Evolutionary conservation across 2,329 filamentous ascomycete species (phyloP), one percentile per base, ranked within the genome.

Genomic region (Arachnomyces sp.): DNA sequence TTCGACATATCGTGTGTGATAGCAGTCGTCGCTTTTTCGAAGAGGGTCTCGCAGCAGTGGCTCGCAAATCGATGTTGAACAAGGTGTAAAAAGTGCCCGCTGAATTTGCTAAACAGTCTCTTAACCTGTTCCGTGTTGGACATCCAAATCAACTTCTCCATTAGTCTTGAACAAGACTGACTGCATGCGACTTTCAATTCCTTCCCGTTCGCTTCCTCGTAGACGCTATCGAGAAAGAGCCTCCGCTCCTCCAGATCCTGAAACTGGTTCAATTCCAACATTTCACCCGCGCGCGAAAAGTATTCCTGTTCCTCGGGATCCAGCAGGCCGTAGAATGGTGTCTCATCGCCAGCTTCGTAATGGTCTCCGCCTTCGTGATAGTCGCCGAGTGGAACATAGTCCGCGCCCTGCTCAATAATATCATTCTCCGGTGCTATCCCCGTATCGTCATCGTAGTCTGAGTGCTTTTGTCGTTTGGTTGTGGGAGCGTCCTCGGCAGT

Each of bases 31-130:
- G 85, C 83, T 48, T 84, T 79, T 36, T 89, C 71, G 61, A 98
- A 96, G 25, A 98, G 73, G 17, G 86, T 86, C 66, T 98, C 92
- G 60, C 89, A 95, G 65, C 90, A 96, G 68, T 98, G 92, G 45
- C 89, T 94, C 4, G 92, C 92, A 56, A 98, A 98, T 13, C 92
- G 83, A 65, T 98, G 92, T 59, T 93, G 89, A 38, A 95, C 81
- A 18, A 98, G 75, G 53, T 89, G 82, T 43, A 90, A 70, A 63
- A 96, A 94, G 63, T 96, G 85, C 28, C 83, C 81, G 14, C 73
- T 80, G 60, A 96, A 95, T 33, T 84, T 86, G 49, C 78, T 76
- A 59, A 96, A 96, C 14, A 98, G 66, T 35, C 74, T 74, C 71
- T 94, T 94, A 62, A 94, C 81, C 65, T 96, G 92, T 13, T 70